These are phyloP conservation scores for Botrytis fabae DNA, from an alignment of 2,329 filamentous ascomycete genomes.

Conservation along the genomic window DNA sequence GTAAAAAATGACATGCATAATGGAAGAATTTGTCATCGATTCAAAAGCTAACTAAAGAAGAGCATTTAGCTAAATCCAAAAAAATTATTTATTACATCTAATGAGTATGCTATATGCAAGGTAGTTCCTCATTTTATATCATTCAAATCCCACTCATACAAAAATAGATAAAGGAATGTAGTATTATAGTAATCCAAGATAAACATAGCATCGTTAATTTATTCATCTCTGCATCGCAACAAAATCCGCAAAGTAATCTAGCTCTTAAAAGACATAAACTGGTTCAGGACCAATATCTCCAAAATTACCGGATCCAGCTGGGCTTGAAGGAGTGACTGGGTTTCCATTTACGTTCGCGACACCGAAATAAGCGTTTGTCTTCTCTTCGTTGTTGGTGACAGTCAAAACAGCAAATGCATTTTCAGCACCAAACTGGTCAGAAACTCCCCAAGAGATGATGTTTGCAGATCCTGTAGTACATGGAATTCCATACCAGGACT, in stretches of 20 bases:
- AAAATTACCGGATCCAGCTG: not conserved
- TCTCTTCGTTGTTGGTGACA: not conserved
- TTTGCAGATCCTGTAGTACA: slow-evolving; percentile 4
- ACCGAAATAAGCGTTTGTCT: slow-evolving; percentile 8
- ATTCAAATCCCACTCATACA: not conserved
- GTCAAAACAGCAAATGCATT: slow-evolving; percentile 6
- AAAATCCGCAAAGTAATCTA: not conserved
- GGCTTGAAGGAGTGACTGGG: not conserved
- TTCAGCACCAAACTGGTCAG: not conserved
- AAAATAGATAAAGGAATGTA: not conserved
- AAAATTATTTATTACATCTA: not conserved
- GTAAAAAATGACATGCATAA: not conserved
- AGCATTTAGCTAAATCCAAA: not conserved
- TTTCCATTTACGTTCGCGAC: not conserved
- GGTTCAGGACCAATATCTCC: slow-evolving; percentile 3
- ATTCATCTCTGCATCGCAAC: not conserved
- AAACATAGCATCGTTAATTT: not conserved
- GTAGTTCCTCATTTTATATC: not conserved
- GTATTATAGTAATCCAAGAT: not conserved
- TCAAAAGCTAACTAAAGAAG: not conserved
- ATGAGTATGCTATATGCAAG: not conserved
- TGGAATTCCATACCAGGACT: slow-evolving; percentile 1
- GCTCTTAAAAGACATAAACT: slow-evolving; percentile 7
- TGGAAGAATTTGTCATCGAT: not conserved
- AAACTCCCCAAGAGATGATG: slow-evolving; percentile 4